Conservation (phyloP, 108 stramenopile genomes). For the Fragilariopsis cylindrus region DNA sequence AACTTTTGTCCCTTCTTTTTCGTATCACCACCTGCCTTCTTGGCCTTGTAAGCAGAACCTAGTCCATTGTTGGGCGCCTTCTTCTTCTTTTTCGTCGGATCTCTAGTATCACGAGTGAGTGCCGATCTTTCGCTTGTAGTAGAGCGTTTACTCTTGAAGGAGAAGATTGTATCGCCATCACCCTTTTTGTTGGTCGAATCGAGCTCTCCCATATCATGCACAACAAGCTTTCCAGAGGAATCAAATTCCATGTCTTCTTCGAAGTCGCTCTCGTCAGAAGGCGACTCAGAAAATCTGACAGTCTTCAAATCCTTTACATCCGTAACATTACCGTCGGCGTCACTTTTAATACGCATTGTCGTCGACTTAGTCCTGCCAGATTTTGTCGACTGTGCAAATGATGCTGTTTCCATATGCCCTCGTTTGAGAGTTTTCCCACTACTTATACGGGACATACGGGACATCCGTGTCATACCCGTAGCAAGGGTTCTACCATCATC, state of each 20-base stretch:
- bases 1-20: slow-evolving; percentile 87
- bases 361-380: not conserved
- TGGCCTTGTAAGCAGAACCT: slow-evolving; percentile 82
- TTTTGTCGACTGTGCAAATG: not conserved
- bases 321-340: slow-evolving; percentile 69
- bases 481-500: slow-evolving; percentile 80
- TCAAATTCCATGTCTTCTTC: slow-evolving; percentile 84
- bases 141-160: slow-evolving; percentile 4
- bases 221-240: slow-evolving; percentile 69
- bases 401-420: not conserved
- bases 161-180: slow-evolving; percentile 13
- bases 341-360: slow-evolving; percentile 57
- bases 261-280: slow-evolving; percentile 53
- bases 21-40: slow-evolving; percentile 93
- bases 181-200: slow-evolving; percentile 35
- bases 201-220: slow-evolving; percentile 44
- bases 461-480: slow-evolving; percentile 66
- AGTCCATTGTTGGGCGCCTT: slow-evolving; percentile 27
- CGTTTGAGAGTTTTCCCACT: slow-evolving; percentile 40
- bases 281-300: slow-evolving; percentile 51
- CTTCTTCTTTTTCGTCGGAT: slow-evolving; percentile 22
- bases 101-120: slow-evolving; percentile 14
- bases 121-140: slow-evolving; percentile 10
- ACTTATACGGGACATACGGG: slow-evolving; percentile 16
- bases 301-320: slow-evolving; percentile 81